Conservation (phyloP, 768 basidiomycete species). For the Calocybe cyanea region DNA sequence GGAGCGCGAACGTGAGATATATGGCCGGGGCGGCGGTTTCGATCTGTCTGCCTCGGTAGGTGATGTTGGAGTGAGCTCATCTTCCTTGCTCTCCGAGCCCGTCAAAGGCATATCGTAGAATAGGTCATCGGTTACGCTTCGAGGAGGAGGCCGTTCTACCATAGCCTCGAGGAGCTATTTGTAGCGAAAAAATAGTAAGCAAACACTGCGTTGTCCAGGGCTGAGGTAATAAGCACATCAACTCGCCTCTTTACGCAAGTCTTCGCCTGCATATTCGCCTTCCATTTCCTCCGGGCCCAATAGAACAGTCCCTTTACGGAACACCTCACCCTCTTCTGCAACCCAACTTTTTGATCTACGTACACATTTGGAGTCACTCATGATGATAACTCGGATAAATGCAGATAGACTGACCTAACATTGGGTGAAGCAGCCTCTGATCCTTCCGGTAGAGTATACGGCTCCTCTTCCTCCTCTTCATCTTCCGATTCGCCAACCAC, state of each 20-base stretch:
- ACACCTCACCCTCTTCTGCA: slow-evolving; percentile 95
- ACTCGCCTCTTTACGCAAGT: slow-evolving; percentile 73
- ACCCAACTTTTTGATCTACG: slow-evolving; percentile 75
- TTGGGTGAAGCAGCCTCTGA: slow-evolving; percentile 34
- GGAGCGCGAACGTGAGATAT: slow-evolving; percentile 54
- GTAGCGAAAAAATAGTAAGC: neutral
- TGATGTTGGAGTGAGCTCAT: slow-evolving; percentile 25
- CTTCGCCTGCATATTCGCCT: slow-evolving; percentile 85
- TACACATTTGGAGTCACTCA: slow-evolving; percentile 1
- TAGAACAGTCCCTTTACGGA: slow-evolving; percentile 83
- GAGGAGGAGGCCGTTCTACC: slow-evolving; percentile 81
- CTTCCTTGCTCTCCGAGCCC: slow-evolving; percentile 10
- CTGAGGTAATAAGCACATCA: slow-evolving; percentile 4
- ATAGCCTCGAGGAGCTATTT: slow-evolving; percentile 85
- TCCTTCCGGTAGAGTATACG: slow-evolving; percentile 30
- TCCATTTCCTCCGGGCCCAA: slow-evolving; percentile 86
- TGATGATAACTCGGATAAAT: neutral
- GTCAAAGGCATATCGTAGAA: slow-evolving; percentile 33
- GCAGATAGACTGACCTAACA: slow-evolving; percentile 41
- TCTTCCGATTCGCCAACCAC: slow-evolving; percentile 51
- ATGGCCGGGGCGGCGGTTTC: slow-evolving; percentile 53
- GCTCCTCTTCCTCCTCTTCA: slow-evolving; percentile 36
- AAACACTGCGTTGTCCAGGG: neutral
- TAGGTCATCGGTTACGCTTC: slow-evolving; percentile 63
- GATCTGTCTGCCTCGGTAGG: slow-evolving; percentile 16